Conservation (phyloP, 805 yeast species). For the Ogataea minuta region DNA sequence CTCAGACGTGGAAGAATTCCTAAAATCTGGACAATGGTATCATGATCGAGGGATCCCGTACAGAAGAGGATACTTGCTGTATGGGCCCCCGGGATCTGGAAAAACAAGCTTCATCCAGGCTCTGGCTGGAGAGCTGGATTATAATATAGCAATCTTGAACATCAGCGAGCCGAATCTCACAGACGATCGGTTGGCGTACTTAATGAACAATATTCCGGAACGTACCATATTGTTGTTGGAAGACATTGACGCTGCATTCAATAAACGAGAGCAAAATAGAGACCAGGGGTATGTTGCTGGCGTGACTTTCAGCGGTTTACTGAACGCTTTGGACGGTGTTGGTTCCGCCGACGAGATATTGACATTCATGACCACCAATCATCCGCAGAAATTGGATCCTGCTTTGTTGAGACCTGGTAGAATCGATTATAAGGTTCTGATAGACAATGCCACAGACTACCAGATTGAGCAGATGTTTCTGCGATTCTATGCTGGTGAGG, state of each 20-base stretch:
- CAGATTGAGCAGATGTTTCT: slow-evolving; percentile 84
- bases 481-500: slow-evolving; percentile 73
- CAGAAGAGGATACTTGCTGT: slow-evolving; percentile 87
- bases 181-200: slow-evolving; percentile 89
- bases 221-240: slow-evolving; percentile 82
- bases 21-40: slow-evolving; percentile 84
- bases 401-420: slow-evolving; percentile 95
- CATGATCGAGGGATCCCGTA: slow-evolving; percentile 96
- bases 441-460: slow-evolving; percentile 81
- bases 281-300: slow-evolving; percentile 83
- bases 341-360: slow-evolving; percentile 96
- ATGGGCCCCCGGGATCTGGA: slow-evolving; percentile 98
- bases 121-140: slow-evolving; percentile 92
- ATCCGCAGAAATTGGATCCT: slow-evolving; percentile 89
- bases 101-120: slow-evolving; percentile 96
- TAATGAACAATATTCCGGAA: slow-evolving; percentile 95
- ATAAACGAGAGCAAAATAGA: slow-evolving; percentile 67
- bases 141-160: slow-evolving; percentile 90
- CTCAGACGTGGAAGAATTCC: slow-evolving; percentile 75
- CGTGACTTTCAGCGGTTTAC: slow-evolving; percentile 90
- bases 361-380: slow-evolving; percentile 98
- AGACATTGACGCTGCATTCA: slow-evolving; percentile 96
- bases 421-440: slow-evolving; percentile 76
- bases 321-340: slow-evolving; percentile 95
- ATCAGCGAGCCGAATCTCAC: slow-evolving; percentile 88